phyloP scores from a whole-genome alignment of 2,329 filamentous ascomycete genomes.

The Rhynchosporium graminicola region DNA sequence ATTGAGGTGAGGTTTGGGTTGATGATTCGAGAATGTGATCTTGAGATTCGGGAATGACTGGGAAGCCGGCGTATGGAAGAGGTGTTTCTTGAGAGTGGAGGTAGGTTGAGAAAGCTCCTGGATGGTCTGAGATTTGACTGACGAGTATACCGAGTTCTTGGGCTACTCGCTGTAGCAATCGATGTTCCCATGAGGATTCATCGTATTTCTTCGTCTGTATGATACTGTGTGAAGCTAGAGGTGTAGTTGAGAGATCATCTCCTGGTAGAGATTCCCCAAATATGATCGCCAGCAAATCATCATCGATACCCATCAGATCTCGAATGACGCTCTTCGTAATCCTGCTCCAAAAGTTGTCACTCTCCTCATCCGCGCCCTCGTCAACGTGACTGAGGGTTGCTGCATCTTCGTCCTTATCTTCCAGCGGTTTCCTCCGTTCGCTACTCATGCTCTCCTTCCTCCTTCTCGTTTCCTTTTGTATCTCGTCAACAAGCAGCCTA shows the following conservation, averaged over 20 bases:
- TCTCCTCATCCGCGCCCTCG: conserved; percentile 48
- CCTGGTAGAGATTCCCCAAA: conserved; percentile 76
- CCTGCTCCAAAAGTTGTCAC: conserved; percentile 74
- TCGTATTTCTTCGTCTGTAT: conserved; percentile 29
- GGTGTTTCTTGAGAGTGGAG: conserved; percentile 62
- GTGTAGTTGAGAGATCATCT: conserved; percentile 40
- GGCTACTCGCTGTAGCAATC: conserved; percentile 80
- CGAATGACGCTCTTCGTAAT: conserved; percentile 85
- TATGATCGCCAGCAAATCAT: conserved; percentile 78
- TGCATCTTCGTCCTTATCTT: conserved; percentile 39
- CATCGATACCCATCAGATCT: conserved; percentile 89
- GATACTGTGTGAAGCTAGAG: conserved; percentile 18
- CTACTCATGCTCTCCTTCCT: conserved; percentile 64
- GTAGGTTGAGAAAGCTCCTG: conserved; percentile 86
- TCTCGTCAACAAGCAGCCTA: conserved; percentile 79
- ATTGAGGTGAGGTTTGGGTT: conserved; percentile 27
- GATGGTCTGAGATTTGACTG: conserved; percentile 80
- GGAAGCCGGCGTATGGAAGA: conserved; percentile 77
- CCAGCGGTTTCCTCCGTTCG: conserved; percentile 40
- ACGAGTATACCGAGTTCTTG: conserved; percentile 83
- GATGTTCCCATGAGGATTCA: conserved; percentile 68
- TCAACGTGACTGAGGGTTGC: conserved; percentile 37
- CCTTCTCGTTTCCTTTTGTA: conserved; percentile 79
- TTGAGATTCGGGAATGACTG: conserved; percentile 59
- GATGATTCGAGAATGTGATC: conserved; percentile 25